A percentile compares a stretch with the other conserved stretches of the same genome.
phyloP scores from a whole-genome alignment of 306 rosid species.

The Quercus dentata region DNA sequence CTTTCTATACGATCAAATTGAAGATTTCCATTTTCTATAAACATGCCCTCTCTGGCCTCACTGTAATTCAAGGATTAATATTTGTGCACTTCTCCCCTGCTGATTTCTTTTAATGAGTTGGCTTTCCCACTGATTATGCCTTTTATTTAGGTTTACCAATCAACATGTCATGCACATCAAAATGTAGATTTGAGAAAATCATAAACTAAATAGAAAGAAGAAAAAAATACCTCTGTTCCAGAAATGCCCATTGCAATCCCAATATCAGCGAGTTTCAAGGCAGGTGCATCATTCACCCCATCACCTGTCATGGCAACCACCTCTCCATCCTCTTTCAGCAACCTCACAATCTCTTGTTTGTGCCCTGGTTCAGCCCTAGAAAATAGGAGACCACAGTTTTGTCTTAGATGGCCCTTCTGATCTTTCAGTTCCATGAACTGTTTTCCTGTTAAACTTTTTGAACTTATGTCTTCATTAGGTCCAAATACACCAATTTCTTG shows the following conservation, averaged over 20 bases:
- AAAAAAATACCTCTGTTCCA: constrained; percentile 80
- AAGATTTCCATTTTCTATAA: neutral
- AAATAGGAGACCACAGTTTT: constrained; percentile 76
- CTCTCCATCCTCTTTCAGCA: constrained; percentile 84
- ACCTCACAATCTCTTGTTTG: constrained; percentile 89
- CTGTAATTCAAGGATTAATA: neutral
- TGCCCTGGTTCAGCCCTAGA: constrained; percentile 99
- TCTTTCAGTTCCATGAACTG: constrained; percentile 60
- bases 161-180: neutral
- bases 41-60: neutral
- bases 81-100: neutral
- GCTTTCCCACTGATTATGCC: neutral
- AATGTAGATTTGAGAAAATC: neutral
- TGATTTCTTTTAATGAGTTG: neutral
- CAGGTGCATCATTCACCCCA: constrained; percentile 98
- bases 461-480: constrained; percentile 52
- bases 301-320: constrained; percentile 95
- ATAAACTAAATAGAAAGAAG: neutral
- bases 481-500: constrained; percentile 86
- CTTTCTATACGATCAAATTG: neutral
- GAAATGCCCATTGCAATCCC: constrained; percentile 98
- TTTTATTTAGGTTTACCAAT: neutral
- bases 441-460: constrained; percentile 74
- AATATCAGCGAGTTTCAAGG: constrained; percentile 92
- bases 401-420: constrained; percentile 55